These are phyloP conservation scores for Leptodermis oblonga DNA, from an alignment of 257 asterid species.

Conservation along the genomic window DNA sequence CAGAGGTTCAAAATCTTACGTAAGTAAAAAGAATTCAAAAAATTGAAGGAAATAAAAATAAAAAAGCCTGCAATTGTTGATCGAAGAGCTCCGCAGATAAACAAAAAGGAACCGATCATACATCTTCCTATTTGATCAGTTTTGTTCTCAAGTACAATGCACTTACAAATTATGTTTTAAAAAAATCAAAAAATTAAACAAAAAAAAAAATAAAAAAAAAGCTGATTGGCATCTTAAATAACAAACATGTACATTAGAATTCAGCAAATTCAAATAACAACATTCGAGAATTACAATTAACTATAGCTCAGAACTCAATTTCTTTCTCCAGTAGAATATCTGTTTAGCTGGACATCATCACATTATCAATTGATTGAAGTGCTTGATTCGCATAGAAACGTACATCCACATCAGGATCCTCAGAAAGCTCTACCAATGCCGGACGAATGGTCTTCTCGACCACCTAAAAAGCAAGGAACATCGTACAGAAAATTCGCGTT, in stretches of 20 bases:
- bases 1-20: no score
- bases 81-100: no score
- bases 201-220: not conserved
- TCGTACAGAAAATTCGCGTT: not conserved
- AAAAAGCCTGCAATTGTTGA: no score
- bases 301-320: not conserved
- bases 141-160: no score
- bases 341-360: constrained; percentile 53
- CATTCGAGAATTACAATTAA: constrained; percentile 4
- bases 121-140: not conserved
- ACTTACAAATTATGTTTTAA: not conserved
- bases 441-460: constrained; percentile 60
- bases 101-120: not conserved
- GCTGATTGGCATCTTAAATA: constrained; percentile 2
- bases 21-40: no score
- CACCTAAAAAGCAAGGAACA: constrained; percentile 32
- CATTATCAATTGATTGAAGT: constrained; percentile 48
- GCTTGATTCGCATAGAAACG: constrained; percentile 62
- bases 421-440: constrained; percentile 51
- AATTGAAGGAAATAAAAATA: no score
- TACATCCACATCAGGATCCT: constrained; percentile 77
- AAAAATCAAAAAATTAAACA: not conserved
- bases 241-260: constrained; percentile 9
- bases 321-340: not conserved
- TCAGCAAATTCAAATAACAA: constrained; percentile 1